Evolutionary conservation across 2,329 filamentous ascomycete genomes (phyloP).

Genomic region (Fusarium stilboides): DNA sequence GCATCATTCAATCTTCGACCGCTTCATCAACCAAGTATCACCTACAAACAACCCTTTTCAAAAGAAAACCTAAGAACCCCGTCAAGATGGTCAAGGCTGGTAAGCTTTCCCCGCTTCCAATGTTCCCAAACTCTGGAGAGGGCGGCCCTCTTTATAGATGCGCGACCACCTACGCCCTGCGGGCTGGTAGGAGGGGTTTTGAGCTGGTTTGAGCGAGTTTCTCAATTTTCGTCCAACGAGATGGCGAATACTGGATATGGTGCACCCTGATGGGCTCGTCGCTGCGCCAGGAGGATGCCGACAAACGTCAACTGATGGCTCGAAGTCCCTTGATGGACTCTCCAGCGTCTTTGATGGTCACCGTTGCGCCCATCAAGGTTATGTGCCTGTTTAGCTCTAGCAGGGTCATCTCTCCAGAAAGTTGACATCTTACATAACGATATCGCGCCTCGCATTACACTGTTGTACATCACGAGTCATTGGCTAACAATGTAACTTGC

Average conservation of each 20-base stretch:
- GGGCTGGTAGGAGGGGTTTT: slow-evolving; percentile 47
- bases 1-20: slow-evolving; percentile 40
- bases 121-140: slow-evolving; percentile 19
- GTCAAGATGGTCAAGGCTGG: slow-evolving; percentile 99
- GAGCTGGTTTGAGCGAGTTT: slow-evolving; percentile 76
- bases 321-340: slow-evolving; percentile 55
- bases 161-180: slow-evolving; percentile 32
- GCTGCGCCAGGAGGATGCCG: slow-evolving; percentile 24
- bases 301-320: slow-evolving; percentile 20
- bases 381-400: slow-evolving; percentile 1
- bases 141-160: slow-evolving; percentile 49
- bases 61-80: slow-evolving; percentile 56
- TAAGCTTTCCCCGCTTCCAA: slow-evolving; percentile 62
- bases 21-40: slow-evolving; percentile 35
- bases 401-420: slow-evolving; percentile 17
- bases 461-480: slow-evolving; percentile 3
- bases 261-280: slow-evolving; percentile 63
- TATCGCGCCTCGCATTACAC: neutral
- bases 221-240: slow-evolving; percentile 59
- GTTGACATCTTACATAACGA: neutral
- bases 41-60: slow-evolving; percentile 29
- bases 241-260: slow-evolving; percentile 41
- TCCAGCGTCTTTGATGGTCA: slow-evolving; percentile 18
- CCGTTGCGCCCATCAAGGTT: slow-evolving; percentile 13
- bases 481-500: slow-evolving; percentile 47